Evolutionary conservation across 192 early-diverging fungal species (phyloP), one percentile per base, ranked within the genome.

Genomic region (Coemansia sp.): DNA sequence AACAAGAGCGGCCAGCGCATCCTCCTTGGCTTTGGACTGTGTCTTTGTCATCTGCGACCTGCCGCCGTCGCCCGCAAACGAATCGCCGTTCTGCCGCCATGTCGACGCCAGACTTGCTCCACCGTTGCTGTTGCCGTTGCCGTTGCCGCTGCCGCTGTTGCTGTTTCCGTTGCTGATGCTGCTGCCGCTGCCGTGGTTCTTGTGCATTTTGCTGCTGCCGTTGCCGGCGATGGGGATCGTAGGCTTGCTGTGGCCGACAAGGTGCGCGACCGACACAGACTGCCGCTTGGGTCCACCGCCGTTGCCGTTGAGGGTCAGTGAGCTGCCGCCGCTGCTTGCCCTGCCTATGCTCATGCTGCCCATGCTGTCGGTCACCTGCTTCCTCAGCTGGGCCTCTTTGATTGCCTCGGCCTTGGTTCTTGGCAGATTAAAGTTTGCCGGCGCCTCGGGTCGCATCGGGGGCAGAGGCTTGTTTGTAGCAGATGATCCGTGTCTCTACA

Each of bases 11-110:
- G 74, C 78, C 72, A 84, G 72, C 65, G 79, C 74, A 59, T 75
- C 78, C 60, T 76, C 74, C 56, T 83, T 74, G 65, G 83, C 79
- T 55, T 72, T 75, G 34, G 77, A 80, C 61, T 74, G 77, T 46
- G 71, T 74, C 77, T 80, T 80, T 61, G 68, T 67, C 71, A 74
- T 71, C 36, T 76, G 72, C 47, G 69, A 23, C 27, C 73, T 54
- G 35, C 72, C 46, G n/a, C 22, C 60, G 28, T 48, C 39, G 64
- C 49, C 52, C 47, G 60, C 56, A 71, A 59, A 45, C 54, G 66
- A 6, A 53, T 76, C 55, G 70, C 70, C 45, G 78, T 67, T 71
- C 68, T 67, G 62, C 56, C 52, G 47, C 69, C 62, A 61, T 51
- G 63, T 59, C 22, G 58, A 56, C 19, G 58, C 23, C 20, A 50